Percentiles rank a stretch among this genome's conserved stretches.
phyloP scores from a whole-genome alignment of 768 basidiomycete species.

The Phallus indusiatus region DNA sequence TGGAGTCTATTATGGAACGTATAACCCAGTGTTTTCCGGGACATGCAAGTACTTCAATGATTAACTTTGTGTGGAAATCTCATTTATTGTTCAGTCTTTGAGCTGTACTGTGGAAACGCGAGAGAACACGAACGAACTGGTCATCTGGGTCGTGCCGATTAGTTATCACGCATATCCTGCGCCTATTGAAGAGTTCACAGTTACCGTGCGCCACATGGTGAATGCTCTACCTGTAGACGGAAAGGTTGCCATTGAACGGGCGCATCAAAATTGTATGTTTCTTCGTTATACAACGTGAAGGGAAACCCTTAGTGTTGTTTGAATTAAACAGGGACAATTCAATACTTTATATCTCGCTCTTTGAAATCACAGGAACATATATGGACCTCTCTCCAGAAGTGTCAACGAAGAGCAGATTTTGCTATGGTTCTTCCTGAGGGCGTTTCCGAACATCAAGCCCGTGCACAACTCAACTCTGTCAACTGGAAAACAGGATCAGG shows the following conservation, averaged over 20 bases:
- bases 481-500: constrained; percentile 2
- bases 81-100: constrained; percentile 34
- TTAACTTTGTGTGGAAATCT: neutral
- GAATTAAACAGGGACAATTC: constrained; percentile 42
- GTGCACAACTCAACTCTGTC: neutral
- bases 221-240: constrained; percentile 29
- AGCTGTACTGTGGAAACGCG: constrained; percentile 53
- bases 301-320: neutral
- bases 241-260: constrained; percentile 25
- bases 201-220: constrained; percentile 39
- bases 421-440: constrained; percentile 3
- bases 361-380: constrained; percentile 24
- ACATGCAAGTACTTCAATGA: constrained; percentile 36
- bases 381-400: constrained; percentile 23
- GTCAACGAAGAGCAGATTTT: constrained; percentile 16
- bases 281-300: neutral
- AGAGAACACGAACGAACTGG: constrained; percentile 33
- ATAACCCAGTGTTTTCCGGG: constrained; percentile 52
- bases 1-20: constrained; percentile 59
- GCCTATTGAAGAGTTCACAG: constrained; percentile 50
- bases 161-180: constrained; percentile 24
- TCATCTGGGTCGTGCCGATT: constrained; percentile 58
- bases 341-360: constrained; percentile 45
- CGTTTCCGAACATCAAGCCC: constrained; percentile 17
- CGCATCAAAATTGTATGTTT: constrained; percentile 22